phyloP scores from a whole-genome alignment of 176 grass and related monocot species.

The Poa annua region DNA sequence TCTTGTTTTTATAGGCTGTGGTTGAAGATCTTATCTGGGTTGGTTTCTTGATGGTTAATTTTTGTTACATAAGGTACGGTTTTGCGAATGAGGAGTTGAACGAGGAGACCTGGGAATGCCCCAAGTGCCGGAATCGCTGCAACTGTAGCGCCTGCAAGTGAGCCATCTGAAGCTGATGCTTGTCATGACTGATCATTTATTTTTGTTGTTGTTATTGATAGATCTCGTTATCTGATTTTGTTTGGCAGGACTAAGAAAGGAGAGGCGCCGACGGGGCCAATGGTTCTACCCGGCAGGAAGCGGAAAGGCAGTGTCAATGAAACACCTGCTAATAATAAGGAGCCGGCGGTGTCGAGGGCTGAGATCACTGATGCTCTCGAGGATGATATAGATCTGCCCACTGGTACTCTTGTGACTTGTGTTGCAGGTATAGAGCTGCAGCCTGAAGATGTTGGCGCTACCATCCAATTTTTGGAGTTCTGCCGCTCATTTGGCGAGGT shows the following conservation, averaged over 20 bases:
- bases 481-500: constrained; percentile 73
- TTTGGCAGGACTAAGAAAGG: constrained; percentile 78
- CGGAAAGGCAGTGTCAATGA: constrained; percentile 14
- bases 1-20: not conserved
- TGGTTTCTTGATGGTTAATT: not conserved
- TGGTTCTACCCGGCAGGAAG: constrained; percentile 65
- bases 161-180: constrained; percentile 32
- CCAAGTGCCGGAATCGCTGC: constrained; percentile 81
- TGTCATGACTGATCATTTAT: not conserved
- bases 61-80: constrained; percentile 56
- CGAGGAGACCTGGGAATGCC: constrained; percentile 70
- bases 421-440: constrained; percentile 55
- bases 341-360: not conserved
- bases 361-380: constrained; percentile 23
- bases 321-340: not conserved
- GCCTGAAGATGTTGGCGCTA: constrained; percentile 58
- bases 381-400: constrained; percentile 44
- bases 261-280: constrained; percentile 64
- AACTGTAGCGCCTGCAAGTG: constrained; percentile 91
- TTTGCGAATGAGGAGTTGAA: constrained; percentile 52
- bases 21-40: not conserved
- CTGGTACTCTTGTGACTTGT: constrained; percentile 48
- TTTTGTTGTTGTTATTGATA: not conserved
- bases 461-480: constrained; percentile 79
- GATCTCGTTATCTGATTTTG: not conserved